Base-by-base conservation (phyloP, 2,329 filamentous ascomycete species). In the Pyrenochaeta sp. region DNA sequence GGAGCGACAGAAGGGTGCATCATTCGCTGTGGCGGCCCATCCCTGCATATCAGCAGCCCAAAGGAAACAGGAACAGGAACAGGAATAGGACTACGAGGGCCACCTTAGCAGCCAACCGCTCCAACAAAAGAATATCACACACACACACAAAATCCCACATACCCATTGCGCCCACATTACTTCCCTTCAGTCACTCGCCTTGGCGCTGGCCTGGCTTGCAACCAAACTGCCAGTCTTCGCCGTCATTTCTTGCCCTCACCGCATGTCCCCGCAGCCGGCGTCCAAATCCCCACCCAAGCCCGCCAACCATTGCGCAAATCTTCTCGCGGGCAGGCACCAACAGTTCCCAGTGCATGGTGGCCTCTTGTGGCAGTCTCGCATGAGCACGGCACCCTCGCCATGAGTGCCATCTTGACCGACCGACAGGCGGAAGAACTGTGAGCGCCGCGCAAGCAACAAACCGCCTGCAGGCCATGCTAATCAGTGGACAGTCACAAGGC, bases 361-460 rank as follows among this genome's bases (percentile, higher is more conserved):
- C 58, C 61, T 51, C 52, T 47, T 43, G 55, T 40, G 63, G 54
- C 59, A 49, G 49, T 55, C 47, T 45, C 60, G 45, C 54, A 60
- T 67, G 63, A 60, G 54, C 56, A 45, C 58, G 60, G 53, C 51
- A 43, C 51, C 63, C 58, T 62, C 78, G 77, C 71, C 63, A 93
- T 93, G 90, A 89, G 85, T 81, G 85, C 86, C 72, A 83, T 91
- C 75, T 81, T 95, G 78, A 92, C 90, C 57, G 81, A 84, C 70
- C 87, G 90, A 73, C 92, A 96, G 82, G 91, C 91, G 61, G 91
- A 95, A 79, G 91, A 95, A 83, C 87, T 95, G 90, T 94, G 83
- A 78, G 89, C 83, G 58, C 48, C 27, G 23, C 23, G 57, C 43
- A 23, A 17, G 15, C 33, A 7, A 45, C 42, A 18, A 36, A 23